Base-by-base conservation (phyloP, 768 basidiomycete genomes). In the Brasilioporus rufonigricans region DNA sequence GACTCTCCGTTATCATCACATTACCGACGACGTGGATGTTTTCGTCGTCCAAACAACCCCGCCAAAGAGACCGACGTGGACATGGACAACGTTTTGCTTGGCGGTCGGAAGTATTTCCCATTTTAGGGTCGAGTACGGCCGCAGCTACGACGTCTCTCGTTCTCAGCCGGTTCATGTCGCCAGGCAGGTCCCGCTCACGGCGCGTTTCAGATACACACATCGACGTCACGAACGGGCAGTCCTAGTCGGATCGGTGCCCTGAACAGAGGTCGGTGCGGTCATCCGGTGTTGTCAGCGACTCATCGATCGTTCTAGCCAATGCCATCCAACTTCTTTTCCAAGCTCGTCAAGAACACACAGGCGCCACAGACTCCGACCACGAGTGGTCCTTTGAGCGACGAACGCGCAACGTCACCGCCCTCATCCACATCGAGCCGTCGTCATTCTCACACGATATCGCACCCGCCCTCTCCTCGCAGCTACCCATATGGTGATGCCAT, bases 321-420 rank as follows among this genome's bases (percentile, higher is more conserved):
- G 69, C 60, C 69, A 1, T 48, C 71, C 18, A 62, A 60, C 26
- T 71, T 71, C 59, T 66, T 71, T 48, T 47, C 69, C 36, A 71
- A 71, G 49, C 63, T 71, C 38, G 66, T 71, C 47, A 66, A 57
- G 27, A 57, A 52, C n/a, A n/a, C 68, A 0, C 49, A 50, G 11
- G 27, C 52, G 39, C 48, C 58, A 3, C 58, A 52, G 29, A 39
- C 66, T 4, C 45, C 61, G 31, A 38, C 16, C 1, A 31, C 31
- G 23, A 36, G 26, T 32, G 38, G n/a, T 4, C 44, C 38, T 43
- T 52, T 43, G 3, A 44, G 9, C 23, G 55, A 60, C 16, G 55
- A 55, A 9, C 48, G n/a, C 5, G 18, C 39, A 6, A 13, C 39
- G 13, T 52, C 58, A 7, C 41, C 47, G 1, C 36, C 45, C 5